Evolutionary conservation across 108 stramenopile species (phyloP).

Genomic region (Cyclostephanos tholiformis): DNA sequence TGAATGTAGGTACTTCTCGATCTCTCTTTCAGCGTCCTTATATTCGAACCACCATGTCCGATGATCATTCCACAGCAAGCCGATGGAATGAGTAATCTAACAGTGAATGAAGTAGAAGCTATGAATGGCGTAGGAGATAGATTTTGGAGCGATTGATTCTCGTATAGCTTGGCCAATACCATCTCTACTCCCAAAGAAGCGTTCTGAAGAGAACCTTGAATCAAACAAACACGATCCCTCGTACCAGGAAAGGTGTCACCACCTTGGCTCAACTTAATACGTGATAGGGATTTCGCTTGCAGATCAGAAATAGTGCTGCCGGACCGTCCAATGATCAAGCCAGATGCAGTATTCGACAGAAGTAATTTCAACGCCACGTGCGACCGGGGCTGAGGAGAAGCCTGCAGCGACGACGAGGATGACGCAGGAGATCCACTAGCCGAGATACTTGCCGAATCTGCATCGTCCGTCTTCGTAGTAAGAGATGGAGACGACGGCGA

Average conservation of each 20-base stretch:
- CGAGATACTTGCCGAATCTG: slow-evolving; percentile 26
- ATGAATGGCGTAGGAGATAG: neutral
- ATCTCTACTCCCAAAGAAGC: slow-evolving; percentile 63
- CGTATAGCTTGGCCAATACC: slow-evolving; percentile 61
- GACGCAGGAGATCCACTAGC: slow-evolving; percentile 13
- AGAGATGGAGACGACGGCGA: slow-evolving; percentile 8
- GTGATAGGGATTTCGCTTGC: slow-evolving; percentile 64
- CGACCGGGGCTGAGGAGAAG: slow-evolving; percentile 9
- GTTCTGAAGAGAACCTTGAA: slow-evolving; percentile 69
- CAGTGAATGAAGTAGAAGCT: slow-evolving; percentile 50
- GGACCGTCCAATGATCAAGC: slow-evolving; percentile 80
- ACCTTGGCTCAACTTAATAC: slow-evolving; percentile 81
- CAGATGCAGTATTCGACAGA: slow-evolving; percentile 81
- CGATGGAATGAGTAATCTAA: slow-evolving; percentile 75
- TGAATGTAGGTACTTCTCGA: slow-evolving; percentile 70
- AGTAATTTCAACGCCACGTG: slow-evolving; percentile 70
- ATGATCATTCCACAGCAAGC: slow-evolving; percentile 86
- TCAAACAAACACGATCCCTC: slow-evolving; percentile 76
- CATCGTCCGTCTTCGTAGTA: slow-evolving; percentile 25
- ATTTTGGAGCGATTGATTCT: slow-evolving; percentile 56
- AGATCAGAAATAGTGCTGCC: slow-evolving; percentile 79
- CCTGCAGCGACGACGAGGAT: slow-evolving; percentile 10
- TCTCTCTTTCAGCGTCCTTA: slow-evolving; percentile 73
- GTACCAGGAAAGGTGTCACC: slow-evolving; percentile 83
- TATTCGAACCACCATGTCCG: slow-evolving; percentile 76